These are phyloP conservation scores for Thelonectria rubi DNA, from an alignment of 2,329 filamentous ascomycete species.

Conservation along the genomic window DNA sequence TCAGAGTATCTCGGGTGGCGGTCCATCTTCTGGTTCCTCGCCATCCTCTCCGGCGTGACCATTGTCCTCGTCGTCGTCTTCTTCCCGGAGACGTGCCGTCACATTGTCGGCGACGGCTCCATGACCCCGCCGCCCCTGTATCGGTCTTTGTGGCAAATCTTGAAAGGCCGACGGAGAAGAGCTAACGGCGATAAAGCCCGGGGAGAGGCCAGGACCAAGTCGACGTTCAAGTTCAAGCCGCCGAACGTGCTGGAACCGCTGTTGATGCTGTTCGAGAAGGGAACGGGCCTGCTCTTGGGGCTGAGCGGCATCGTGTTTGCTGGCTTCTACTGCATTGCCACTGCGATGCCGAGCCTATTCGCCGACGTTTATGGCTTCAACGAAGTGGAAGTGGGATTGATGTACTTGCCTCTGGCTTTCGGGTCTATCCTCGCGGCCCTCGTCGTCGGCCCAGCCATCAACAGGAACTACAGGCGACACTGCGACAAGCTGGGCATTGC, in stretches of 20 bases:
- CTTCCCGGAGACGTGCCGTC: slow-evolving; percentile 62
- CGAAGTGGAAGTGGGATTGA: slow-evolving; percentile 63
- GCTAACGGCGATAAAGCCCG: slow-evolving; percentile 10
- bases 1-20: slow-evolving; percentile 67
- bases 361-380: slow-evolving; percentile 65
- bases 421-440: slow-evolving; percentile 59
- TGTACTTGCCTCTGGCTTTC: slow-evolving; percentile 61
- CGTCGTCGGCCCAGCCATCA: slow-evolving; percentile 64
- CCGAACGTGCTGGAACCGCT: slow-evolving; percentile 55
- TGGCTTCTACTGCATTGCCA: slow-evolving; percentile 59
- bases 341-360: slow-evolving; percentile 56
- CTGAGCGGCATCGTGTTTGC: slow-evolving; percentile 58
- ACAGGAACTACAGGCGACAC: slow-evolving; percentile 73
- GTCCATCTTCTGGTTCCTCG: slow-evolving; percentile 69
- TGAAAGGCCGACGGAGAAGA: slow-evolving; percentile 34
- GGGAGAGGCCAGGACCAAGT: slow-evolving; percentile 27
- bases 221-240: slow-evolving; percentile 48
- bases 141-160: slow-evolving; percentile 46
- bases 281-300: slow-evolving; percentile 55
- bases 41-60: slow-evolving; percentile 55
- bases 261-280: slow-evolving; percentile 52
- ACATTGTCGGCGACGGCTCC: slow-evolving; percentile 63
- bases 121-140: slow-evolving; percentile 52
- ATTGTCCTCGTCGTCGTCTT: slow-evolving; percentile 56
- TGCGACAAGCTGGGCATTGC: slow-evolving; percentile 62